Evolutionary conservation across 2,329 filamentous ascomycete genomes (phyloP).

Genomic region (Tolypocladium cylindrosporum): DNA sequence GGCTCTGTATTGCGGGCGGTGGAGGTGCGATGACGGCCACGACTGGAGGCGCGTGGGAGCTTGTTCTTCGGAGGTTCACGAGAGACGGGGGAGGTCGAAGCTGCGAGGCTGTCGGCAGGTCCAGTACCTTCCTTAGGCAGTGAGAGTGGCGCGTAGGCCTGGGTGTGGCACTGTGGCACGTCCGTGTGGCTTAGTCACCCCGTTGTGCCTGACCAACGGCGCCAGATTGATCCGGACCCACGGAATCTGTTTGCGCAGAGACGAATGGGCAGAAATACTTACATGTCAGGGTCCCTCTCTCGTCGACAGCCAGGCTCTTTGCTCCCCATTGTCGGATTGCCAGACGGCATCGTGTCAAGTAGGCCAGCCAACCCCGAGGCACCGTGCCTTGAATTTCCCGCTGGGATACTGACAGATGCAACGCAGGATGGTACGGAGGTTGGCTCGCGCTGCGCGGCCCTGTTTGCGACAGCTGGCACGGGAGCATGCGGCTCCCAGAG

Average conservation of each 20-base stretch:
- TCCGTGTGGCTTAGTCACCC: neutral
- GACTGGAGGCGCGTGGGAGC: neutral
- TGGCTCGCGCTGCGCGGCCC: conserved; percentile 7
- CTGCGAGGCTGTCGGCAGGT: conserved; percentile 1
- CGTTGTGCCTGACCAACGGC: neutral
- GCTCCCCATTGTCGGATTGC: neutral
- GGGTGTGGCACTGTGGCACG: neutral
- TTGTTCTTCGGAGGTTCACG: neutral
- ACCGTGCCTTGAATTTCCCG: neutral
- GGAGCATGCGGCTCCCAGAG: conserved; percentile 1
- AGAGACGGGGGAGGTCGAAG: neutral
- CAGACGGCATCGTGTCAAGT: neutral
- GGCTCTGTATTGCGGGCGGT: neutral
- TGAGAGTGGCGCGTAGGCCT: conserved; percentile 11
- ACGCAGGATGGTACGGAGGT: conserved; percentile 10
- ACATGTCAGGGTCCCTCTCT: neutral
- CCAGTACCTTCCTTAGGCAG: conserved; percentile 8
- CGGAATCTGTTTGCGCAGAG: neutral
- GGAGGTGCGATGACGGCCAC: neutral
- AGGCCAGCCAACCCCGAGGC: neutral
- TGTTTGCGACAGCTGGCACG: conserved; percentile 10
- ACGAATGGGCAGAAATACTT: neutral
- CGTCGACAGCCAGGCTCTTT: neutral
- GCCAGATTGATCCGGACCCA: neutral
- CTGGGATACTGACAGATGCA: neutral